Percentiles rank a stretch among this genome's conserved stretches.
Evolutionary conservation across 1,284 basidiomycete genomes (phyloP).

Genomic region (Ganoderma sinense): DNA sequence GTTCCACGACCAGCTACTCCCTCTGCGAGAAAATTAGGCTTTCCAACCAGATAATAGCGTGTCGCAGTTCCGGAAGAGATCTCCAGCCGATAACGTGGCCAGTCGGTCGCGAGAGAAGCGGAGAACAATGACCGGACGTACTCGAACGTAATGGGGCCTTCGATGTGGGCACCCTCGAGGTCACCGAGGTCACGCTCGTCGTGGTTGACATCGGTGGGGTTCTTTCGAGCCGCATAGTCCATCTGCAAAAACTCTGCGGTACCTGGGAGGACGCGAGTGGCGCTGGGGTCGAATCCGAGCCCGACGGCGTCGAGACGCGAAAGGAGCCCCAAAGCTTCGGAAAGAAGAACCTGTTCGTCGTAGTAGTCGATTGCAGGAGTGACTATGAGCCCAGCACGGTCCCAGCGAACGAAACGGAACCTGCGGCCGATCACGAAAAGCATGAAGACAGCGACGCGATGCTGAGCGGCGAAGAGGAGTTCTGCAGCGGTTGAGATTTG

Average conservation of each 20-base stretch:
- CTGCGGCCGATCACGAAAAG: constrained; percentile 13
- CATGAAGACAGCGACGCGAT: constrained; percentile 12
- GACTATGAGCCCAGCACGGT: constrained; percentile 12
- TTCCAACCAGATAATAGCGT: constrained; percentile 5
- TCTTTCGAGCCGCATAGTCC: neutral
- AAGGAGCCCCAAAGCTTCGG: constrained; percentile 9
- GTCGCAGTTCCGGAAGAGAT: neutral
- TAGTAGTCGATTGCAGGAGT: constrained; percentile 18
- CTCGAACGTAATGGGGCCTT: neutral
- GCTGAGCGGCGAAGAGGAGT: constrained; percentile 10
- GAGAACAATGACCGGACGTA: neutral
- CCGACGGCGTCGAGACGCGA: neutral
- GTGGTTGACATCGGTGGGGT: neutral
- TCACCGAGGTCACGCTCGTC: neutral
- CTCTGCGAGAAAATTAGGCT: neutral
- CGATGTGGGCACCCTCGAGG: neutral
- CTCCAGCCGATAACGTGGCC: constrained; percentile 6
- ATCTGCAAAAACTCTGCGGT: neutral
- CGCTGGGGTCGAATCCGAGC: constrained; percentile 20
- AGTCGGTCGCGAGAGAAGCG: neutral
- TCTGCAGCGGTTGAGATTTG: neutral
- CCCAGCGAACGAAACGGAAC: constrained; percentile 18
- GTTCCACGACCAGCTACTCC: constrained; percentile 7
- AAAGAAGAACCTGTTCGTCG: neutral
- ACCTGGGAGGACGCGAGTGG: neutral